phyloP scores from a whole-genome alignment of 2,329 filamentous ascomycete species.

The Cladorrhinum sp. region DNA sequence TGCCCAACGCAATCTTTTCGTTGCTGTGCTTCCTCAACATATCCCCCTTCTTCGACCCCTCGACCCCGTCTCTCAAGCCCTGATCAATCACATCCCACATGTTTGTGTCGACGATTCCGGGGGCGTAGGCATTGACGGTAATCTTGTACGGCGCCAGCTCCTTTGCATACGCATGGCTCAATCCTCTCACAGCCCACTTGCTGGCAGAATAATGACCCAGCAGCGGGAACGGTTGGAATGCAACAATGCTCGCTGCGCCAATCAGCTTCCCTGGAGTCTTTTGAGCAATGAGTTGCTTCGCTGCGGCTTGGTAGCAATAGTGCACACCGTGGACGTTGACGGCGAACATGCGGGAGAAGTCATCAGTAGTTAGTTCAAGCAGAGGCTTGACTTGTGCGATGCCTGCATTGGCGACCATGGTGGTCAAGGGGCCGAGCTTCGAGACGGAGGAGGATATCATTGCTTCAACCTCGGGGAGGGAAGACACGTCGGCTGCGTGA shows the following conservation, averaged over 20 bases:
- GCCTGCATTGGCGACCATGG: conserved; percentile 50
- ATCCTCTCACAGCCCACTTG: conserved; percentile 65
- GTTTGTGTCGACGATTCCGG: conserved; percentile 62
- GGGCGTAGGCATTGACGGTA: conserved; percentile 65
- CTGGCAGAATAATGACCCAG: conserved; percentile 61
- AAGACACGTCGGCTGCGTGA: conserved; percentile 61
- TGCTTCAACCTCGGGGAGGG: conserved; percentile 45
- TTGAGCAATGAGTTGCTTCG: conserved; percentile 63
- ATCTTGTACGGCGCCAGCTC: conserved; percentile 63
- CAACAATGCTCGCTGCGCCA: conserved; percentile 54
- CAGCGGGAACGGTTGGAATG: conserved; percentile 57
- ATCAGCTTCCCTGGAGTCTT: conserved; percentile 52
- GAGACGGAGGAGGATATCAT: conserved; percentile 52
- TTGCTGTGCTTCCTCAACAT: conserved; percentile 21
- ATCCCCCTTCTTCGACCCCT: conserved; percentile 37
- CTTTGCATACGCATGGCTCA: conserved; percentile 65
- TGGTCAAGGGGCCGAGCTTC: conserved; percentile 49
- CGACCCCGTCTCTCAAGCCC: conserved; percentile 49
- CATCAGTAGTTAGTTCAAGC: conserved; percentile 55
- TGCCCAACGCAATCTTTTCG: conserved; percentile 35
- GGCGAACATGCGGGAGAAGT: conserved; percentile 58
- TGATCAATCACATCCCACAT: conserved; percentile 71
- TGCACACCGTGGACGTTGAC: conserved; percentile 65
- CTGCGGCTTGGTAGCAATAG: conserved; percentile 62
- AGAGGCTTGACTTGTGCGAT: conserved; percentile 54